A percentile compares a stretch with the other conserved stretches of the same genome.
These are phyloP conservation scores for Blastobotrys ciferrii DNA, from an alignment of 1,139 yeast genomes.

Conservation along the genomic window DNA sequence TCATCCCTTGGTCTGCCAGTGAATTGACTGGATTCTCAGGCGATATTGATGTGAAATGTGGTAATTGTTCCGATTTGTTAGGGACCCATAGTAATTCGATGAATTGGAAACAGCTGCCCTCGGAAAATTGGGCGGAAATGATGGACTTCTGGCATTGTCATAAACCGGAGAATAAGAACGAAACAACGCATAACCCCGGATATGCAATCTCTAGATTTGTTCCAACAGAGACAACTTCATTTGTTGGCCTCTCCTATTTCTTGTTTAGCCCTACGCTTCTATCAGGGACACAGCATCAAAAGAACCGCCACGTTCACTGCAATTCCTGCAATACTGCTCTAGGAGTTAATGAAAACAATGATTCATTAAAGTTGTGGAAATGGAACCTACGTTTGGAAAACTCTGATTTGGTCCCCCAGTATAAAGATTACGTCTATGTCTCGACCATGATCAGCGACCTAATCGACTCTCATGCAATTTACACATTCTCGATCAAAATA, in stretches of 20 bases:
- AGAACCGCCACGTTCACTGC: constrained; percentile 15
- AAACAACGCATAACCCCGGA: constrained; percentile 29
- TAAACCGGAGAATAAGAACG: constrained; percentile 55
- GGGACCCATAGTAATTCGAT: constrained; percentile 15
- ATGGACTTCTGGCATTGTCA: constrained; percentile 98
- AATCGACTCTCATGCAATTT: constrained; percentile 38
- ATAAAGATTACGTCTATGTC: constrained; percentile 26
- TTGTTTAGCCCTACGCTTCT: constrained; percentile 40
- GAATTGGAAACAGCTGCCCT: constrained; percentile 65
- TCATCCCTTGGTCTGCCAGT: constrained; percentile 27
- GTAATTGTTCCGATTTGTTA: constrained; percentile 14
- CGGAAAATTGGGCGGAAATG: constrained; percentile 90
- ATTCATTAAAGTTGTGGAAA: constrained; percentile 49
- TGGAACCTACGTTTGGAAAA: constrained; percentile 52
- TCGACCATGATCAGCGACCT: constrained; percentile 30
- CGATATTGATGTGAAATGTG: constrained; percentile 11
- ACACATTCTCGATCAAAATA: constrained; percentile 30
- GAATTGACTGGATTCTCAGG: constrained; percentile 9
- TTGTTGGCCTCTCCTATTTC: constrained; percentile 61
- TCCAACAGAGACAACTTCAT: constrained; percentile 47
- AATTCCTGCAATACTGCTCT: constrained; percentile 17
- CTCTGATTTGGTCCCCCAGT: constrained; percentile 22
- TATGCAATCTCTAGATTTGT: constrained; percentile 39
- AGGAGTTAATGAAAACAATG: constrained; percentile 21
- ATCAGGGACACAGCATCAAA: constrained; percentile 6